Conservation (phyloP, 2,329 filamentous ascomycete species). For the Neofusicoccum kwambonambiense region DNA sequence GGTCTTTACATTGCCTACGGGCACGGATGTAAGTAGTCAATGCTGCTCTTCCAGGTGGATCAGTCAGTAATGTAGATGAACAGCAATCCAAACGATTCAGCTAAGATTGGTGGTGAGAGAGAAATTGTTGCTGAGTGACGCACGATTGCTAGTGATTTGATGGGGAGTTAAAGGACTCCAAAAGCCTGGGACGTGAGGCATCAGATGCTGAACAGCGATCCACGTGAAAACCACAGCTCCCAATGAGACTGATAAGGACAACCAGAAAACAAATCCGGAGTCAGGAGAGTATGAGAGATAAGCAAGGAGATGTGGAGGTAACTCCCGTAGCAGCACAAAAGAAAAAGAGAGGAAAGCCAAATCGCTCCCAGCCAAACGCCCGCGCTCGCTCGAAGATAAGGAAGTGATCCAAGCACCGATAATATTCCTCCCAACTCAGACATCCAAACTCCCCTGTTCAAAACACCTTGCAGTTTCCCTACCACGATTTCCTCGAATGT, state of each 20-base stretch:
- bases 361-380: neutral
- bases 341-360: neutral
- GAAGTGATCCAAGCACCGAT: neutral
- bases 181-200: neutral
- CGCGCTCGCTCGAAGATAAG: conserved; percentile 1
- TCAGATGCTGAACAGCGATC: neutral
- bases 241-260: neutral
- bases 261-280: neutral
- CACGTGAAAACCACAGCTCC: neutral
- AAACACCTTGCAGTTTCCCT: neutral
- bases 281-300: neutral
- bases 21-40: conserved; percentile 13
- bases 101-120: neutral
- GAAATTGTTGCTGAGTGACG: neutral
- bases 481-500: neutral
- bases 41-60: neutral
- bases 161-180: neutral
- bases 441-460: neutral
- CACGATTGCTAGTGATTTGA: neutral
- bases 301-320: conserved; percentile 6
- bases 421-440: neutral
- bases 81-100: neutral
- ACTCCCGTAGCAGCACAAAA: neutral
- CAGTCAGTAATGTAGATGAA: conserved; percentile 6
- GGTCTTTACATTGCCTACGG: neutral